Evolutionary conservation across 1,139 yeast genomes (phyloP), one percentile per base, ranked within the genome.

Genomic region (Geotrichum restrictum): DNA sequence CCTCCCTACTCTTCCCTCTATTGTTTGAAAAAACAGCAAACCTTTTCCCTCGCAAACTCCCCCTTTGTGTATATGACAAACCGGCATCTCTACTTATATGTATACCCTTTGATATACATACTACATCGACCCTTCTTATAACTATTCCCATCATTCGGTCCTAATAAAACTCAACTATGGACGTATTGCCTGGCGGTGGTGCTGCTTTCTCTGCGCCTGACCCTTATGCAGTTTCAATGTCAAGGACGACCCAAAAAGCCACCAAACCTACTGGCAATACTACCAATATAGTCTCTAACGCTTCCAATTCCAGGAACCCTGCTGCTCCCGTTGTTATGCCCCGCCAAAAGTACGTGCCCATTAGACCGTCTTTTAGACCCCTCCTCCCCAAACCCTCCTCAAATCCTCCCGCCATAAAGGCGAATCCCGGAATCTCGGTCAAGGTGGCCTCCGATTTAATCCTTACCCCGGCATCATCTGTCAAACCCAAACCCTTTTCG

Each of bases 311-410:
- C 29, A 24, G 18, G 34, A 41, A 53, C 33, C 32, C 48, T 45
- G 47, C 46, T 42, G 33, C 52, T 39, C 36, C 48, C 50, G 42
- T 58, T 46, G 45, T 34, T 37, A 19, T 39, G 42, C 32, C 44
- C 49, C 21, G 46, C 16, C 49, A 48, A 37, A 57, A 57, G 42
- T 66, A 60, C 54, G 71, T 68, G 18, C 69, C 72, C 27, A 65
- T 69, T 49, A 59, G 71, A 40, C 72, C 72, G 6, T 65, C 69
- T 8, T 64, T 67, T 51, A 62, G 73, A 21, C 72, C 72, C 27
- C 54, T 69, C 50, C 59, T 69, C 49, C 72, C 72, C 32, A 68
- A 68, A 51, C 71, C 71, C 16, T 43, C 56, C 7, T 8, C 5
- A 24, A 24, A 5, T 24, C 29, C 8, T 5, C 47, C 59, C 14